Percentiles rank a stretch among this genome's conserved stretches.
These are phyloP conservation scores for Pulveroboletus sp. DNA, from an alignment of 768 basidiomycete species.

Conservation along the genomic window DNA sequence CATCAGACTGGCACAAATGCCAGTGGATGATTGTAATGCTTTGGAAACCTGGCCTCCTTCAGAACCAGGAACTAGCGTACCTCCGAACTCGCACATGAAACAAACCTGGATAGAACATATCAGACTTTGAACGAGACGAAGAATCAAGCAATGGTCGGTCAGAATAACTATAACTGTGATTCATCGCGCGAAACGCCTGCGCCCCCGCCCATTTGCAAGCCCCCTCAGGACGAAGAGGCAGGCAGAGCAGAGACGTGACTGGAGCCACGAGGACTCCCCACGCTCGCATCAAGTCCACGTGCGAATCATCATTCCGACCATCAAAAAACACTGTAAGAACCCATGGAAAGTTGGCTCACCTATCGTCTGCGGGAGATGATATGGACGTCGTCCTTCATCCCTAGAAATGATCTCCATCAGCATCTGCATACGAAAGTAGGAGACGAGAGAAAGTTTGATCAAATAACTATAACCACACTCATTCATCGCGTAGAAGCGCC, in stretches of 20 bases:
- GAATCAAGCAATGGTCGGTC: too few species aligned
- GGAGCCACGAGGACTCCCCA: constrained; percentile 20
- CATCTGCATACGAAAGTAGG: not conserved
- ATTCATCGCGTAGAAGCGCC: constrained; percentile 34
- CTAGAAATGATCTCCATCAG: constrained; percentile 12
- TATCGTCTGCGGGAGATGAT: not conserved
- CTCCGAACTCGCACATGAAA: too few species aligned
- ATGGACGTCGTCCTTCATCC: not conserved
- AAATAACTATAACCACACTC: constrained; percentile 37
- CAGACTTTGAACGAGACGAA: too few species aligned
- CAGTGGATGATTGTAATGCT: too few species aligned
- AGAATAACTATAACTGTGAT: constrained; percentile 33
- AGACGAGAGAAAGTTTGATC: constrained; percentile 14
- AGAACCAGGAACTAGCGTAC: too few species aligned
- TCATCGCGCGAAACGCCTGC: constrained; percentile 25
- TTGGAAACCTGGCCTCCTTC: too few species aligned
- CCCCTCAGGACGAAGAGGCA: constrained; percentile 25
- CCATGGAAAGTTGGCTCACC: constrained; percentile 4
- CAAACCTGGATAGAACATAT: too few species aligned
- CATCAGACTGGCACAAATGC: too few species aligned
- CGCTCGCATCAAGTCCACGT: constrained; percentile 16
- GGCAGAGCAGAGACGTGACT: constrained; percentile 24
- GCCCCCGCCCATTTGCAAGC: constrained; percentile 21
- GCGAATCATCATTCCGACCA: constrained; percentile 29
- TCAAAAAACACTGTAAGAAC: not conserved